Conservation (phyloP, 345 rosid genomes). For the Salix arbutifolia region DNA sequence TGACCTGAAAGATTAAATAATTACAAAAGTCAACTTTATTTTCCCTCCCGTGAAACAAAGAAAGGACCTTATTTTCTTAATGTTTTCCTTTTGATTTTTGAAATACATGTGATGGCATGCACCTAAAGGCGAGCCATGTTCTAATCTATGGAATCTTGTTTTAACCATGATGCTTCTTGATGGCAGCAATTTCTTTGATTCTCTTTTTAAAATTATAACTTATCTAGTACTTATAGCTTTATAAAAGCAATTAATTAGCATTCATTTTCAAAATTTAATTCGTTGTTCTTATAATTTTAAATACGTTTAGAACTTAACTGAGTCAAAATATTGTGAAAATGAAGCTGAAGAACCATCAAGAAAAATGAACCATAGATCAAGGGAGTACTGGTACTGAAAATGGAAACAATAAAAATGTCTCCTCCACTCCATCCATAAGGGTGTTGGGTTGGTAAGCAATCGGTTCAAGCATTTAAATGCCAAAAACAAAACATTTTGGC, state of each 20-base stretch:
- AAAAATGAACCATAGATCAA: no score
- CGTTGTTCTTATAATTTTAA: no score
- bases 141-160: background rate
- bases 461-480: background rate
- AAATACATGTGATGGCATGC: background rate
- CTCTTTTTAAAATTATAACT: background rate
- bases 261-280: no score
- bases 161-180: background rate
- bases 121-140: background rate
- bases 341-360: no score
- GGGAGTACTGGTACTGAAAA: no score
- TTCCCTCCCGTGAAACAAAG: background rate
- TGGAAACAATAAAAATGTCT: background rate
- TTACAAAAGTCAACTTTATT: background rate
- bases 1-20: background rate
- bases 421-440: background rate
- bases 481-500: background rate
- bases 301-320: no score
- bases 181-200: background rate
- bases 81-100: background rate
- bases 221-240: background rate
- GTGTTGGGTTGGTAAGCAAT: background rate
- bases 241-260: no score
- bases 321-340: no score
- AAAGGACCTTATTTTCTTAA: background rate